Conservation (phyloP, 2,329 filamentous ascomycete genomes). For the Celoporthe dispersa region DNA sequence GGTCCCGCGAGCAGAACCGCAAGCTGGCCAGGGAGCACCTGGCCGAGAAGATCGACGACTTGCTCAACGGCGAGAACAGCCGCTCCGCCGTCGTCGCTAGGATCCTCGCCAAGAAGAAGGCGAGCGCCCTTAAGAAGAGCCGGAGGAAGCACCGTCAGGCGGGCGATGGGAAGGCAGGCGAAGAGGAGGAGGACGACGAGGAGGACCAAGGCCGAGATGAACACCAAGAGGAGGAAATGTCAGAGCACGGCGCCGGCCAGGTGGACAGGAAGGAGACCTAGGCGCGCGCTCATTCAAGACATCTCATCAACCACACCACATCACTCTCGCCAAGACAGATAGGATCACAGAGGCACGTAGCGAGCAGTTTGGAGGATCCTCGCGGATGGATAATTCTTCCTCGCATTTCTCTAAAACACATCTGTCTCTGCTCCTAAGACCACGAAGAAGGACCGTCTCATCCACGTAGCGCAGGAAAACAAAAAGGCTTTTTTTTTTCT, state of each 20-base stretch:
- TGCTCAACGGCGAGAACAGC: conserved; percentile 72
- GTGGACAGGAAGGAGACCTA: not conserved
- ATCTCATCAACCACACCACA: not conserved
- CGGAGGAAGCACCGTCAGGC: conserved; percentile 72
- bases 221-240: not conserved
- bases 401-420: conserved; percentile 36
- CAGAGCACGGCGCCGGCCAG: too few relatives aligned
- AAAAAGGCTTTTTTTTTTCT: conserved; percentile 55
- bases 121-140: conserved; percentile 80
- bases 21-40: conserved; percentile 81
- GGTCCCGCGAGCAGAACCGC: conserved; percentile 84
- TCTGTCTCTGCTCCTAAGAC: conserved; percentile 32
- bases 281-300: not conserved
- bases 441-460: conserved; percentile 34
- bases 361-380: not conserved
- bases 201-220: conserved; percentile 21
- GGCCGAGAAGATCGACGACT: conserved; percentile 73
- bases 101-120: conserved; percentile 69
- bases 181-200: conserved; percentile 18
- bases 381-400: conserved; percentile 29
- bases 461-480: conserved; percentile 40
- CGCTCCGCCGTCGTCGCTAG: conserved; percentile 67
- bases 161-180: conserved; percentile 33
- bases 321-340: not conserved
- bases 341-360: not conserved